Evolutionary conservation across 345 rosid species (phyloP).

Genomic region (Boechera retrofracta): DNA sequence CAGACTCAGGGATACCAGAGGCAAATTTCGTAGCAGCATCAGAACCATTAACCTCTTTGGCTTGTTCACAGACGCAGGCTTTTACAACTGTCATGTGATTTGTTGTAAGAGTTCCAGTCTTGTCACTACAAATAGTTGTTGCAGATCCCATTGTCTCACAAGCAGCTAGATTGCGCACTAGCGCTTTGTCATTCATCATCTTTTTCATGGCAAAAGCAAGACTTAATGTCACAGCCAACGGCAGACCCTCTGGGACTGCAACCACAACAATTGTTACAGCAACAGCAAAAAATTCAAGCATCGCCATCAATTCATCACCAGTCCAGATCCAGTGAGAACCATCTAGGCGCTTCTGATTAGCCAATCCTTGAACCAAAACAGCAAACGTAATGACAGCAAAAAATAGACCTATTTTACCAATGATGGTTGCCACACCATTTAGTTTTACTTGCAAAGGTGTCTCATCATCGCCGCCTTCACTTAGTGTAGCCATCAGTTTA

Average conservation of each 20-base stretch:
- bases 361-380: slow-evolving; percentile 74
- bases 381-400: slow-evolving; percentile 81
- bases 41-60: slow-evolving; percentile 55
- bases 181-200: slow-evolving; percentile 94
- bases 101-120: slow-evolving; percentile 91
- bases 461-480: slow-evolving; percentile 78
- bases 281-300: slow-evolving; percentile 75
- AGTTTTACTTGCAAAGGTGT: slow-evolving; percentile 89
- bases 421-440: slow-evolving; percentile 79
- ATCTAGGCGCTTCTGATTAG: slow-evolving; percentile 56
- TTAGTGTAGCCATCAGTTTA: slow-evolving; percentile 79
- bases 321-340: slow-evolving; percentile 66
- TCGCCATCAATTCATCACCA: slow-evolving; percentile 70
- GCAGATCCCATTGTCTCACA: slow-evolving; percentile 98
- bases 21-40: slow-evolving; percentile 47
- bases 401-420: slow-evolving; percentile 77
- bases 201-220: slow-evolving; percentile 95
- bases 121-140: slow-evolving; percentile 84
- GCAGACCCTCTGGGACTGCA: slow-evolving; percentile 95
- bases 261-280: slow-evolving; percentile 95
- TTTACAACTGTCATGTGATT: slow-evolving; percentile 86
- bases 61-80: slow-evolving; percentile 70
- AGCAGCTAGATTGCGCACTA: slow-evolving; percentile 86
- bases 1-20: slow-evolving; percentile 64
- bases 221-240: slow-evolving; percentile 91